A percentile compares a stretch with the other conserved stretches of the same genome.
Conservation (phyloP, 176 grass and related monocot species). For the Triticum urartu region DNA sequence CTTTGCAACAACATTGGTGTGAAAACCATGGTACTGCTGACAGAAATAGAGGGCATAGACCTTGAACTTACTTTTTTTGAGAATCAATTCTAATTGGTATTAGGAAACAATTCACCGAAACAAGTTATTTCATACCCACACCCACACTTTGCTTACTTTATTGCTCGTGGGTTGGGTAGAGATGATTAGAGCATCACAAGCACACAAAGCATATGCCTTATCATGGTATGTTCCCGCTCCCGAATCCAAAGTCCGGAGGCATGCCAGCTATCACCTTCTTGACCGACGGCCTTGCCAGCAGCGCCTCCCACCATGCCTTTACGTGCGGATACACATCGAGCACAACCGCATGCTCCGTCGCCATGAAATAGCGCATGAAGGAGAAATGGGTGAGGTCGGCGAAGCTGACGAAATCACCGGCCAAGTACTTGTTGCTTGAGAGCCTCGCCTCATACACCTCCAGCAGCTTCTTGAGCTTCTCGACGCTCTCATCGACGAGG, state of each 20-base stretch:
- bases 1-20: too few relatives aligned
- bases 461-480: background rate
- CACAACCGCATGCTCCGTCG: background rate
- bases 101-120: too few relatives aligned
- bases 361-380: background rate
- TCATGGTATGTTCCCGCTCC: background rate
- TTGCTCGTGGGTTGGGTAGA: background rate
- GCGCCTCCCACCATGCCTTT: background rate
- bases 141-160: background rate
- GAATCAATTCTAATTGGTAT: too few relatives aligned
- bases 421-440: background rate
- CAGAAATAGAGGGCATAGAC: too few relatives aligned
- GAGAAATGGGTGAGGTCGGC: background rate
- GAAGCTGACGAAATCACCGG: background rate
- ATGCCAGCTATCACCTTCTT: background rate
- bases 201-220: background rate
- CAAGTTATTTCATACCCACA: too few relatives aligned
- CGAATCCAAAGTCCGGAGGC: background rate
- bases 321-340: background rate
- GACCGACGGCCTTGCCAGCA: background rate
- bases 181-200: background rate
- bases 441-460: background rate
- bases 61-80: too few relatives aligned
- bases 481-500: background rate
- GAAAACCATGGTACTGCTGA: too few relatives aligned